phyloP scores from a whole-genome alignment of 106 monocot genomes.

The Dioscorea zingiberensis region DNA sequence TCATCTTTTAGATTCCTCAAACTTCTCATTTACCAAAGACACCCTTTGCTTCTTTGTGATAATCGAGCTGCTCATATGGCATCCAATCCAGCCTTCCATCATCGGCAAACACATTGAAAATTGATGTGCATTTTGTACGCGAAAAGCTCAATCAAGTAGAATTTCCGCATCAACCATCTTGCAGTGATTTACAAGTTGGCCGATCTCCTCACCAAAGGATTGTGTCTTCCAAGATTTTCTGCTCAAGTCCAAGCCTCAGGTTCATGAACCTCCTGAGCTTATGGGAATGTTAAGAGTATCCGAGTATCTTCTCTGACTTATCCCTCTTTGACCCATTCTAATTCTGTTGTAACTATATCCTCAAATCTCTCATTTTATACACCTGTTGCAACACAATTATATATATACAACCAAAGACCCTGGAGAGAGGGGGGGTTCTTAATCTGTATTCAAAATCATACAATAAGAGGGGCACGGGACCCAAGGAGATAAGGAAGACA shows the following conservation, averaged over 20 bases:
- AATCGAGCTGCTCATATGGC: neutral
- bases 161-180: neutral
- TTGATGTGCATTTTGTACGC: neutral
- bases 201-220: neutral
- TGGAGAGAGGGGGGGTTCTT: too few relatives aligned
- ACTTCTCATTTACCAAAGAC: neutral
- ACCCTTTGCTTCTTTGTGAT: neutral
- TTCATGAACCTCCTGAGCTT: too few relatives aligned
- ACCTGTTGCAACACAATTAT: too few relatives aligned
- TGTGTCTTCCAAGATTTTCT: neutral
- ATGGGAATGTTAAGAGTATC: too few relatives aligned
- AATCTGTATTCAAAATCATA: too few relatives aligned
- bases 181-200: neutral
- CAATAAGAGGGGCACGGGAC: too few relatives aligned
- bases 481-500: too few relatives aligned
- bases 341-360: too few relatives aligned
- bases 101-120: neutral
- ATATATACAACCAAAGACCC: too few relatives aligned
- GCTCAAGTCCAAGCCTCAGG: neutral
- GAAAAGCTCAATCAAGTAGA: neutral
- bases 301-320: too few relatives aligned
- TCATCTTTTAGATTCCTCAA: neutral
- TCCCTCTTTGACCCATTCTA: too few relatives aligned
- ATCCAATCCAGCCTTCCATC: neutral
- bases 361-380: too few relatives aligned